Base-by-base conservation (phyloP, 192 early-diverging fungal genomes). In the Podila clonocystis region DNA sequence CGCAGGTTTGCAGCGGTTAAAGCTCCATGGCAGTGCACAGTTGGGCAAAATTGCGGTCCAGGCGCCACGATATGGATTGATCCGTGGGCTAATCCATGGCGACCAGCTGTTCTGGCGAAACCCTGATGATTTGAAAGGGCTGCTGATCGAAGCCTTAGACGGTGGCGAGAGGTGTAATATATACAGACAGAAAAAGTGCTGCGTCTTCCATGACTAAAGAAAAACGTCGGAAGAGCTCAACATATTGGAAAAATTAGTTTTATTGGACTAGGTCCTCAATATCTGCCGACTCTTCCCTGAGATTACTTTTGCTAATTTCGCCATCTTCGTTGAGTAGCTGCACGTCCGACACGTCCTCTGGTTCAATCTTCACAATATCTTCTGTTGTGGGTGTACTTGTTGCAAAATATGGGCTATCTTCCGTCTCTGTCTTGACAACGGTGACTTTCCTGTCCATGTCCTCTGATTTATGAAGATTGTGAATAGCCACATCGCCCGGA, bases 221-320 rank as follows among this genome's bases (percentile, higher is more conserved):
- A 50, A 34, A 31, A 62, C 29, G 19, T n/a, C n/a, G 50, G 29
- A 34, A 70, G 41, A 24, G 38, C 1, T 5, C 24, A 61, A 19
- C 1, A 12, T 48, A 5, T 29, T 50, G 22, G 7, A 13, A 7
- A 9, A 31, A 12, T 7, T 50, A 58, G 50, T 60, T 26, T 64
- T 55, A 58, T 11, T 48, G 45, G 12, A 80, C 62, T 11, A 80
- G 62, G 29, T 80, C 77, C 15, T 80, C 77, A 31, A 80, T 80
- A 30, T 80, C 77, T 20, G 49, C 62, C 59, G 52, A 24, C 7
- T 68, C 70, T 22, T 60, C 52, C 3, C 45, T 48, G 17, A 80
- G 19, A 12, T 73, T 68, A 19, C 65, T 68, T 11, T 41, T 62
- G 45, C 59, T 61, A 30, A 33, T 30, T 20, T 61, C 29, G 59